These are phyloP conservation scores for Solanum tarapatanum DNA, from an alignment of 257 asterid genomes.

Conservation along the genomic window DNA sequence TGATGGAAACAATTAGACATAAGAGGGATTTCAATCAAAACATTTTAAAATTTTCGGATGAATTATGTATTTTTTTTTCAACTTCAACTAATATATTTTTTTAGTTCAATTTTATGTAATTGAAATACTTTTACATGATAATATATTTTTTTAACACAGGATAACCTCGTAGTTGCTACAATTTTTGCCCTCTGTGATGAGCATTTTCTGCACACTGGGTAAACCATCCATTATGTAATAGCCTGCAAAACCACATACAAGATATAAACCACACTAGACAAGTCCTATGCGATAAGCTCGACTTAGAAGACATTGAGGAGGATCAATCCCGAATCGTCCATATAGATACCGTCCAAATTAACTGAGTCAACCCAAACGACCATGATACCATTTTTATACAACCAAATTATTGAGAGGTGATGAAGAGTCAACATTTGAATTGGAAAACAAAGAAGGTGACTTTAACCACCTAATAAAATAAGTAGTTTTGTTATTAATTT, in stretches of 20 bases:
- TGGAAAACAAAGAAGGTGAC: not conserved
- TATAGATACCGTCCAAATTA: not conserved
- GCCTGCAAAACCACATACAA: accelerated
- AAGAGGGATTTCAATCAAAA: not conserved
- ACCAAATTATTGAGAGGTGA: not conserved
- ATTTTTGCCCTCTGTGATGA: not conserved
- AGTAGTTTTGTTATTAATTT: not conserved
- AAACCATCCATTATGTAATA: too few relatives aligned
- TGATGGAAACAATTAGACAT: not conserved
- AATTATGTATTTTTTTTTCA: not conserved
- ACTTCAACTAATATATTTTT: not conserved
- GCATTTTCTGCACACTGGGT: not conserved
- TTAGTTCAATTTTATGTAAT: not conserved
- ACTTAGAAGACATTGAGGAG: too few relatives aligned
- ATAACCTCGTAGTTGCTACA: not conserved
- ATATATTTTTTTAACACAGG: not conserved
- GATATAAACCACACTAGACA: not conserved
- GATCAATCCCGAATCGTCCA: accelerated
- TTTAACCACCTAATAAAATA: not conserved
- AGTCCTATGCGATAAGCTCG: accelerated
- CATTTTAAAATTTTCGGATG: not conserved
- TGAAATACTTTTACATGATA: not conserved
- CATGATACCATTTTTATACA: not conserved
- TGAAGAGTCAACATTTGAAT: not conserved
- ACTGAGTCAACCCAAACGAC: not conserved